Conservation (phyloP, 345 rosid genomes). For the Pseudoturritis turrita region DNA sequence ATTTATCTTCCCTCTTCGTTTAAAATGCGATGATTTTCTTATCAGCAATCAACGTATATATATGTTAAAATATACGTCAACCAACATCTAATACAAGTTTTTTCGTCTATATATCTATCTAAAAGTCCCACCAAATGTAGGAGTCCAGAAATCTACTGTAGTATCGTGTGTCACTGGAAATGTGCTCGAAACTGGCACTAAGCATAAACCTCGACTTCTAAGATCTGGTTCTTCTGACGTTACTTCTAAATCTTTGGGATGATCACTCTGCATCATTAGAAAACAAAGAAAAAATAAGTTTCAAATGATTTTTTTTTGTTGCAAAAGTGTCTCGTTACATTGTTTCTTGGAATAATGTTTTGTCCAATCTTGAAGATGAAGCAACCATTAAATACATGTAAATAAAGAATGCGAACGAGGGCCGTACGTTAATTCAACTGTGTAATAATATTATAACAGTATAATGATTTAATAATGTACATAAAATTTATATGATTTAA, state of each 20-base stretch:
- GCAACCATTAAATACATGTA: slow-evolving; percentile 16
- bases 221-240: slow-evolving; percentile 71
- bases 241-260: slow-evolving; percentile 54
- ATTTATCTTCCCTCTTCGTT: slow-evolving; percentile 11
- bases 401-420: slow-evolving; percentile 14
- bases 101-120: slow-evolving; percentile 50
- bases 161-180: slow-evolving; percentile 86
- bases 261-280: slow-evolving; percentile 36
- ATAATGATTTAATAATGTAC: slow-evolving; percentile 6
- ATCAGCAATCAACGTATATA: slow-evolving; percentile 16
- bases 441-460: slow-evolving; percentile 6
- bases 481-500: background rate
- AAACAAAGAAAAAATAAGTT: background rate
- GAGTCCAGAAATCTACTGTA: slow-evolving; percentile 82
- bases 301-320: background rate
- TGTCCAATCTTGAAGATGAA: slow-evolving; percentile 31
- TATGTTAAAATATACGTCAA: slow-evolving; percentile 20
- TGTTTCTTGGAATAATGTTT: slow-evolving; percentile 8
- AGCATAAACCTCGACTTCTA: slow-evolving; percentile 83
- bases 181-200: slow-evolving; percentile 88
- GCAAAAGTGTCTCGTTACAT: slow-evolving; percentile 11
- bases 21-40: slow-evolving; percentile 13
- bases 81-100: slow-evolving; percentile 33
- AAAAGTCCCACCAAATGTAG: slow-evolving; percentile 96
- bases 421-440: slow-evolving; percentile 9